Evolutionary conservation across 2,329 filamentous ascomycete species (phyloP).

Genomic region (Ceratocystis eucalypticola): DNA sequence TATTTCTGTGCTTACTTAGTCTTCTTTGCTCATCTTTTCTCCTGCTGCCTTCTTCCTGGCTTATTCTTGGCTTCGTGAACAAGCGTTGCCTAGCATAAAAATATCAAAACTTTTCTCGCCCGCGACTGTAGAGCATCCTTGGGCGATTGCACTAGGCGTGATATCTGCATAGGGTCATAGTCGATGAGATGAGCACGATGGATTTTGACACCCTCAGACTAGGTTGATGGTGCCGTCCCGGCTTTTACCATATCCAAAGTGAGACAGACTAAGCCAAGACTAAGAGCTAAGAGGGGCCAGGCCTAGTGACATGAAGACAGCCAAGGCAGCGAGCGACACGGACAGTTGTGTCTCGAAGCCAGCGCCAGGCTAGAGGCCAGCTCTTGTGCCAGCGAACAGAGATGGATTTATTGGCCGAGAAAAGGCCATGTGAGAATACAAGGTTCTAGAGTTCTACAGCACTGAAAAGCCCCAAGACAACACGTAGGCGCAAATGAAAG

Average conservation of each 20-base stretch:
- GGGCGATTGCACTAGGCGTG: background rate
- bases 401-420: conserved; percentile 5
- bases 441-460: background rate
- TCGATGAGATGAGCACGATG: background rate
- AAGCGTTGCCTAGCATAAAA: background rate
- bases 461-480: background rate
- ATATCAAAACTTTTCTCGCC: background rate
- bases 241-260: background rate
- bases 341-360: background rate
- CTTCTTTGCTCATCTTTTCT: background rate
- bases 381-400: background rate
- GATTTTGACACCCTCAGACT: conserved; percentile 1
- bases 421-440: conserved; percentile 3
- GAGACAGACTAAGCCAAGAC: background rate
- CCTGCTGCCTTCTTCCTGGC: background rate
- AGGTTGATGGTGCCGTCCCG: background rate
- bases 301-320: background rate
- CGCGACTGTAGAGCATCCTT: background rate
- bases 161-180: background rate
- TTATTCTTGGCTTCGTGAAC: background rate
- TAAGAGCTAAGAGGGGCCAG: background rate
- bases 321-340: background rate
- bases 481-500: background rate
- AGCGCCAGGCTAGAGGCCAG: background rate
- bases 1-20: background rate